Conservation (phyloP, 1,284 basidiomycete species). For the Ceratobasidium theobromae region DNA sequence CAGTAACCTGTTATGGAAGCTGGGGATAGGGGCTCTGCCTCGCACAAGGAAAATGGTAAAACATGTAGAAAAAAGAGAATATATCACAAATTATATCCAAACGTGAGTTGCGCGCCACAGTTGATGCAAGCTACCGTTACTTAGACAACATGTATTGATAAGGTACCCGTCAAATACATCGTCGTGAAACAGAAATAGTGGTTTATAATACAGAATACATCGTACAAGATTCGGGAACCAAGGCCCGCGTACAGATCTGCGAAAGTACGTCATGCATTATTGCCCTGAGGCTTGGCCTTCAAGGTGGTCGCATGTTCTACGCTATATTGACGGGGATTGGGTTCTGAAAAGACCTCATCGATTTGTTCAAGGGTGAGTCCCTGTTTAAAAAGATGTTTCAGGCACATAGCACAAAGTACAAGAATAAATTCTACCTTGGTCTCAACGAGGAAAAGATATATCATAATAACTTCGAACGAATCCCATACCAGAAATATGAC, state of each 20-base stretch:
- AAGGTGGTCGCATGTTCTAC: conserved; percentile 36
- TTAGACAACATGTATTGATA: too few relatives aligned
- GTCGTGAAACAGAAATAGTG: too few relatives aligned
- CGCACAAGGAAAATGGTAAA: too few relatives aligned
- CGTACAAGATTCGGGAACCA: too few relatives aligned
- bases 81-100: too few relatives aligned
- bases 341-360: conserved; percentile 53
- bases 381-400: conserved; percentile 37
- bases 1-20: too few relatives aligned
- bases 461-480: conserved; percentile 56
- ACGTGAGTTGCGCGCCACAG: too few relatives aligned
- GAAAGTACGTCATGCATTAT: not conserved
- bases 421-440: conserved; percentile 38
- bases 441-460: conserved; percentile 56
- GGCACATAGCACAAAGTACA: conserved; percentile 17
- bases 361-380: conserved; percentile 57
- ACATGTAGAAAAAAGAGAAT: too few relatives aligned
- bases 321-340: conserved; percentile 51
- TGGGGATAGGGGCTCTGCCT: too few relatives aligned
- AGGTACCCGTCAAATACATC: too few relatives aligned
- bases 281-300: not conserved
- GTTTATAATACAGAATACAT: too few relatives aligned
- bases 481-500: conserved; percentile 57
- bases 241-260: not conserved
- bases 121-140: too few relatives aligned